Evolutionary conservation across 192 early-diverging fungal species (phyloP), one percentile per base, ranked within the genome.

Genomic region (Gigaspora rosea): DNA sequence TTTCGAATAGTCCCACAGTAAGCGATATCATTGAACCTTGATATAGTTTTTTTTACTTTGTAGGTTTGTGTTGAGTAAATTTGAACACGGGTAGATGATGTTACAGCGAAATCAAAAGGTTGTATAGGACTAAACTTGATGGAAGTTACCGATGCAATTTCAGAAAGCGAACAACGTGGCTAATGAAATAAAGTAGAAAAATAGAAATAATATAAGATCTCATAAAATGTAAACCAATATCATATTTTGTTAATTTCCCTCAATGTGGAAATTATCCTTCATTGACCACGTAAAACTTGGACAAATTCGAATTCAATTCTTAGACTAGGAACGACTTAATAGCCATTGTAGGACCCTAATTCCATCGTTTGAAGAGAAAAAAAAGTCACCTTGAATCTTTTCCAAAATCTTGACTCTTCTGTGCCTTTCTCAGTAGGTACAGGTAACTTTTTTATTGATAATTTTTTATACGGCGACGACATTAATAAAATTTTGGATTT

Each of bases 11-110:
- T 88, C 62, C 89, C 95, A 76, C 91, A 90, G 80, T 90, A 94
- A 15, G 95, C 97, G 10, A 90, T 87, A 77, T 95, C 94, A 78
- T 90, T 91, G 86, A 99, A 99, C 77, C 97, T 91, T 52, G 95
- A 92, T 76, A 98, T 90, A 18, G 95, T 91, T 86, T 94, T 94
- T 81, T 94, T 96, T 70, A 95, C 89, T 79, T 92, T 85, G 61
- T 93, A 88, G 4, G 93, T 95, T 77, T 90, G 90, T 71, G 91
- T 83, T 66, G 89, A 92, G 86, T 99, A 99, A 47, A 98, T 85
- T 81, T 98, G 96, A 66, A 99, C 91, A 59, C 95, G 89, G 62
- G 95, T 89, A 20, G 95, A 95, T 20, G 93, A 89, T 36, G 97
- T 94, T 20, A 97, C 94, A 8, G 94, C 91, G 79, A 98, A 94